Evolutionary conservation across 495 filamentous ascomycete genomes (phyloP), one percentile per base, ranked within the genome.

Genomic region (Corynascus novoguineensis): DNA sequence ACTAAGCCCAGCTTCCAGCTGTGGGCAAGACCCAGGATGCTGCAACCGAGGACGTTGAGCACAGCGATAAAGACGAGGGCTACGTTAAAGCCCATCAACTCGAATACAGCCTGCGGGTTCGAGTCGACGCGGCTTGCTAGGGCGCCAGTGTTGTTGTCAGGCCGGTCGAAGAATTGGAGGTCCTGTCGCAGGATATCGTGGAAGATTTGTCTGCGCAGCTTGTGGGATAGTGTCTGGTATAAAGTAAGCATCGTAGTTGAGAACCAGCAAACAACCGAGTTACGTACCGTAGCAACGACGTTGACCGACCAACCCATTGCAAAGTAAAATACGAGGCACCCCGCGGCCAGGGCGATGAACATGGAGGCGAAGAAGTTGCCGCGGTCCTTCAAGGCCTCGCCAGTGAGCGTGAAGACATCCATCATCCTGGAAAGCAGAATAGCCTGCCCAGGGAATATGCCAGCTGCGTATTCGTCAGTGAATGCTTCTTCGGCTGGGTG

Each of bases 1-100:
- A 96, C 92, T 7, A 97, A 78, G 15, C 88, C 88, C 8, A 97
- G 76, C 66, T 96, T 96, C 92, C 92, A 97, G 27, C 86, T 90
- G 65, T 95, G 82, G 1, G 82, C 77, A 28, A 86, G 71, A 14
- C 82, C 78, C 27, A 96, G 65, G 19, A 82, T 67, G 57, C 87
- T 82, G 9, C 88, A 82, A 0, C 83, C 81, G 27, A 87, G 61
- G 8, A 96, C 78, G 3, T 89, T 93, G 1, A 89, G 88, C 10
- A 78, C 71, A 34, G 90, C 84, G 56, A 84, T 84, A 10, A 96
- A 68, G 46, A 96, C 88, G 35, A 96, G 82, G 29, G 88, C 90
- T 32, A 88, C 84, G 38, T 93, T 84, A 14, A 87, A 95, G 1
- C 90, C 89, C 69, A 95, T 85, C 1, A 90, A 90, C 4, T 87